Evolutionary conservation across 345 rosid genomes (phyloP), one percentile per base, ranked within the genome.

Genomic region (Limnanthes douglasii): DNA sequence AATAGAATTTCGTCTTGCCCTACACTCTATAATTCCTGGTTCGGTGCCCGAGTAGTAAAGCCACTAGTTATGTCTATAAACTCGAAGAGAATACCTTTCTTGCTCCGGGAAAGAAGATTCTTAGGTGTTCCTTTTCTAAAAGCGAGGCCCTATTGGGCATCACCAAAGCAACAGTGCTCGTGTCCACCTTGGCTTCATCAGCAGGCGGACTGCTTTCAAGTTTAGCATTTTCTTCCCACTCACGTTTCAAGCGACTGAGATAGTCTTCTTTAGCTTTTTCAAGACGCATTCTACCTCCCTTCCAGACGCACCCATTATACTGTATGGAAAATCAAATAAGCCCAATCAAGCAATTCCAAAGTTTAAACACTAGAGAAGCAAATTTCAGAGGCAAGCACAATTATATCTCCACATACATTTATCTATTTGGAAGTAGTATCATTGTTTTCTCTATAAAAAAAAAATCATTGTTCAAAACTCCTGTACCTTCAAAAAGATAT

Each of bases 231-330:
- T 64, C 69, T 6, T 46, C 72, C 95, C 94, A 75, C 44, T 90
- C 96, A 7, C 62, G 69, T 31, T 50, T 70, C 68, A 90, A 40
- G 24, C 72, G 68, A 46, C 57, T 50, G 14, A 85, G 68, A 63
- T 70, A 84, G 53, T 80, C 70, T 21, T 80, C 88, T 53, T 85
- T 73, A 0, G 96, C 96, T 75, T 73, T 85, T 68, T 80, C 96
- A 20, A 85, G 68, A 64, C 70, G 69, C 52, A 92, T 50, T 53
- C 45, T 78, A 34, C 88, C 90, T 25, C 93, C 99, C 45, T 81
- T 92, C 99, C 94, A 92, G 1, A 48, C 53, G 45, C 96, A 92
- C 13, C 94, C 94, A 48, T 78, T 92, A 36, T 78, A 85, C 99
- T 90, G 75, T 3, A 8, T 8, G n/a, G n/a, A 34, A 1, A 18